Conservation (phyloP, 441 rosid genomes). For the Kokia cookei region DNA sequence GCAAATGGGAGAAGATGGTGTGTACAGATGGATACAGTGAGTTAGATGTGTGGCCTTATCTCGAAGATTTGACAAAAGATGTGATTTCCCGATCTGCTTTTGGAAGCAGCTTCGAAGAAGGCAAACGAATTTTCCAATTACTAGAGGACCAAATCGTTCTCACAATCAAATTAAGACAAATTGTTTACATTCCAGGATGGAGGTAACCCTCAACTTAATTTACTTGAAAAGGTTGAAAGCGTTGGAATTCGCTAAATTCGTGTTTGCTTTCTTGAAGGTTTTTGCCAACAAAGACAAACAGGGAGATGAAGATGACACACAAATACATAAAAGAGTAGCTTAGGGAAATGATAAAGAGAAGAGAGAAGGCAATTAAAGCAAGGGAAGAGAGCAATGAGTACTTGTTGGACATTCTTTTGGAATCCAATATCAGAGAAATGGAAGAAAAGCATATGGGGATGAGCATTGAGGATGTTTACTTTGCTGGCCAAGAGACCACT, state of each 20-base stretch:
- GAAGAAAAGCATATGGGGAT: conserved; percentile 14
- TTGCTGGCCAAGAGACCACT: conserved; percentile 26
- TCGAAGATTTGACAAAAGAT: conserved; percentile 10
- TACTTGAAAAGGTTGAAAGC: neutral
- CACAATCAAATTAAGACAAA: neutral
- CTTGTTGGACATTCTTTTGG: conserved; percentile 18
- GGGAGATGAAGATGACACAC: conserved; percentile 7
- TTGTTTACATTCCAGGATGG: conserved; percentile 10
- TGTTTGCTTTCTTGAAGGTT: neutral
- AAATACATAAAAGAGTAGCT: conserved; percentile 4
- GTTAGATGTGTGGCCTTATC: conserved; percentile 7
- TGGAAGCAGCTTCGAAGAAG: conserved; percentile 18
- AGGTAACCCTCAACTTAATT: conserved; percentile 1
- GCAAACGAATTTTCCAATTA: conserved; percentile 5
- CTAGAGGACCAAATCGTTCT: neutral
- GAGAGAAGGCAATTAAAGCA: conserved; percentile 10
- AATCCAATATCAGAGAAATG: conserved; percentile 20
- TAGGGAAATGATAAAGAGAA: conserved; percentile 5
- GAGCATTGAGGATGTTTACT: conserved; percentile 20
- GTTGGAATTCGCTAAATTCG: neutral
- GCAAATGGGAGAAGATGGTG: conserved; percentile 11
- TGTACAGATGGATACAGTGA: conserved; percentile 2
- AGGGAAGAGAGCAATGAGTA: conserved; percentile 4
- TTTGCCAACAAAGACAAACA: conserved; percentile 18
- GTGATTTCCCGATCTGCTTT: conserved; percentile 18